Conservation (phyloP, 2,329 filamentous ascomycete species). For the Venturia carpophila region DNA sequence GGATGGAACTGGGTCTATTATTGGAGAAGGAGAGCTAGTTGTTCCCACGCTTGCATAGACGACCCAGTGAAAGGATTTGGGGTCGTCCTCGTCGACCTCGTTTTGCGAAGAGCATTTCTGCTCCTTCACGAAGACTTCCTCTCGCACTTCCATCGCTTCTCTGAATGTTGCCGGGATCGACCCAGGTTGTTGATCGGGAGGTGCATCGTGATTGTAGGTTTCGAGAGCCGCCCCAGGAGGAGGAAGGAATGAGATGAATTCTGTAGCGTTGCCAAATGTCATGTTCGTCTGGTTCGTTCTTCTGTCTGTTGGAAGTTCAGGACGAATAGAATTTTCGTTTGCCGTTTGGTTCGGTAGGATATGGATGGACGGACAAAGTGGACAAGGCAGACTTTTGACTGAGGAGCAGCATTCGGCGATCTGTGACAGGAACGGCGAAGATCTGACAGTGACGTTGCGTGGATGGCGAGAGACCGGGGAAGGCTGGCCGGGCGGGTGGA, state of each 20-base stretch:
- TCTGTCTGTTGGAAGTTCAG: background rate
- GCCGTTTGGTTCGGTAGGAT: too few relatives aligned
- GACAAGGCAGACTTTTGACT: background rate
- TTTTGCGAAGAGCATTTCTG: slow-evolving; percentile 52
- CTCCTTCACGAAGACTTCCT: slow-evolving; percentile 51
- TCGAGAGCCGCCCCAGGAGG: slow-evolving; percentile 31
- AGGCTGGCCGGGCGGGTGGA: background rate
- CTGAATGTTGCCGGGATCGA: slow-evolving; percentile 39
- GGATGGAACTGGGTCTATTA: slow-evolving; percentile 25
- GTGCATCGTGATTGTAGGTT: slow-evolving; percentile 31
- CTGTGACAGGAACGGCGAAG: background rate
- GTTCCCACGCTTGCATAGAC: slow-evolving; percentile 59
- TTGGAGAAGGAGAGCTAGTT: slow-evolving; percentile 25
- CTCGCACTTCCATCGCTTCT: slow-evolving; percentile 51
- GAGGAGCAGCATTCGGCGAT: background rate
- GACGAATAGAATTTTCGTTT: background rate
- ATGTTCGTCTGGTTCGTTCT: background rate
- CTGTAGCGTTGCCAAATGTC: slow-evolving; percentile 24
- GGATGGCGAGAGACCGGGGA: slow-evolving; percentile 3
- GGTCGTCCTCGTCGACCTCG: slow-evolving; percentile 76
- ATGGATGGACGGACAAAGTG: background rate
- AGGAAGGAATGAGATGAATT: slow-evolving; percentile 33
- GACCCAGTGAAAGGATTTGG: slow-evolving; percentile 77
- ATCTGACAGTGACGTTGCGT: background rate
- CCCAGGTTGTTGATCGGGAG: slow-evolving; percentile 28